Conservation (phyloP, 805 yeast species). For the Schwanniomyces occidentalis region DNA sequence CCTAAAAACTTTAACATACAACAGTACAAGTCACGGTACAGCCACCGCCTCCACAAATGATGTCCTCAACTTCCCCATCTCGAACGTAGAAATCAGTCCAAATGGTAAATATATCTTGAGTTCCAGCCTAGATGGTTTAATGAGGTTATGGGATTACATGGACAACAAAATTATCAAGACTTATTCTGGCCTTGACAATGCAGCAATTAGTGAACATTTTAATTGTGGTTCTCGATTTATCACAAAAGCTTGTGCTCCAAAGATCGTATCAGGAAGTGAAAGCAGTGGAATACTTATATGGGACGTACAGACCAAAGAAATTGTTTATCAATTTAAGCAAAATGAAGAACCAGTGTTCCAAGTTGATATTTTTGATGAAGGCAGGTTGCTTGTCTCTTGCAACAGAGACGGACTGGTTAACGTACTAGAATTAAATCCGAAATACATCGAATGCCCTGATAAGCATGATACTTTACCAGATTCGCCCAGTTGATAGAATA, state of each 20-base stretch:
- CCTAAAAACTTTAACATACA: constrained; percentile 82
- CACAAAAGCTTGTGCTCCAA: constrained; percentile 30
- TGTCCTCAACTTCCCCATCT: constrained; percentile 64
- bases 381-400: constrained; percentile 34
- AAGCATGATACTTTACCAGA: neutral
- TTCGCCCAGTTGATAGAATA: neutral
- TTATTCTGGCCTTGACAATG: constrained; percentile 34
- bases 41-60: constrained; percentile 57
- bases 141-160: constrained; percentile 86
- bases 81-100: constrained; percentile 70
- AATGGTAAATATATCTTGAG: constrained; percentile 80
- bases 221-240: constrained; percentile 56
- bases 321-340: constrained; percentile 30
- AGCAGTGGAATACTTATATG: constrained; percentile 54
- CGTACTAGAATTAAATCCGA: constrained; percentile 20
- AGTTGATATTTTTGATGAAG: constrained; percentile 38
- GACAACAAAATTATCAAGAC: constrained; percentile 79
- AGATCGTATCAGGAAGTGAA: constrained; percentile 65
- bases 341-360: constrained; percentile 38
- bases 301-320: constrained; percentile 63
- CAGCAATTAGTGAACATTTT: constrained; percentile 50
- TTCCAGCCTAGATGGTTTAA: constrained; percentile 74
- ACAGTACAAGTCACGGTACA: constrained; percentile 57
- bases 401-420: constrained; percentile 21
- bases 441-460: neutral